Conservation (phyloP, 1,284 basidiomycete genomes). For the Cerioporus squamosus region DNA sequence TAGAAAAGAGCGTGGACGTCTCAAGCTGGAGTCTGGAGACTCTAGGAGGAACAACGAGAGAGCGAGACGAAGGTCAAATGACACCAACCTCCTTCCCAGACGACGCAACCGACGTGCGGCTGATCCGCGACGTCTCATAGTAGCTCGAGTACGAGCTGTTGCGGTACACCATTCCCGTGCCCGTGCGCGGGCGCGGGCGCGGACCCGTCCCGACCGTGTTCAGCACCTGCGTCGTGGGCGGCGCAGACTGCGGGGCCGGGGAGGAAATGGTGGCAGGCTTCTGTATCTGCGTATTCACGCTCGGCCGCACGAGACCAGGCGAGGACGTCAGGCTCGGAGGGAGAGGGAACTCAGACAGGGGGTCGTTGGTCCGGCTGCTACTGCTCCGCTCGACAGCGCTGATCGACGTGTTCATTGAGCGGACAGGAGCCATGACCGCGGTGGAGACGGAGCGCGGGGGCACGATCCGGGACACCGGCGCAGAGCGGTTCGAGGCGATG, state of each 20-base stretch:
- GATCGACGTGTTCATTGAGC: constrained; percentile 11
- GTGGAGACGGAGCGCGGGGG: constrained; percentile 18
- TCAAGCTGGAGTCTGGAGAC: too few relatives aligned
- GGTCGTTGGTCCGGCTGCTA: constrained; percentile 1
- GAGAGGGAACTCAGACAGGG: constrained; percentile 18
- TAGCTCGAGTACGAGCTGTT: constrained; percentile 32
- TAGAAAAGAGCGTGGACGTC: too few relatives aligned
- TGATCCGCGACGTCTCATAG: constrained; percentile 26
- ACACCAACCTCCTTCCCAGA: constrained; percentile 20
- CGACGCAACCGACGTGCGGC: constrained; percentile 23
- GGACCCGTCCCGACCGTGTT: constrained; percentile 21
- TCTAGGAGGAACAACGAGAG: too few relatives aligned
- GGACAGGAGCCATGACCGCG: constrained; percentile 21
- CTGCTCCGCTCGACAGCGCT: constrained; percentile 2
- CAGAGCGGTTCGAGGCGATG: not conserved
- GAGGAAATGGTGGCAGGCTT: not conserved
- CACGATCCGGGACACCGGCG: constrained; percentile 7
- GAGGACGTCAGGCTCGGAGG: constrained; percentile 9
- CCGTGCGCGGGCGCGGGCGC: constrained; percentile 29
- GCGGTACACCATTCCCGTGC: constrained; percentile 36
- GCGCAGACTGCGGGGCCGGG: constrained; percentile 2
- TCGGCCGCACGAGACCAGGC: constrained; percentile 1
- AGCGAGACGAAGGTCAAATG: not conserved
- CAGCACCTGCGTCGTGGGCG: constrained; percentile 13
- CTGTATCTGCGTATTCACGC: constrained; percentile 8